These are phyloP conservation scores for Auricularia cornea DNA, from an alignment of 768 basidiomycete genomes.

Conservation along the genomic window DNA sequence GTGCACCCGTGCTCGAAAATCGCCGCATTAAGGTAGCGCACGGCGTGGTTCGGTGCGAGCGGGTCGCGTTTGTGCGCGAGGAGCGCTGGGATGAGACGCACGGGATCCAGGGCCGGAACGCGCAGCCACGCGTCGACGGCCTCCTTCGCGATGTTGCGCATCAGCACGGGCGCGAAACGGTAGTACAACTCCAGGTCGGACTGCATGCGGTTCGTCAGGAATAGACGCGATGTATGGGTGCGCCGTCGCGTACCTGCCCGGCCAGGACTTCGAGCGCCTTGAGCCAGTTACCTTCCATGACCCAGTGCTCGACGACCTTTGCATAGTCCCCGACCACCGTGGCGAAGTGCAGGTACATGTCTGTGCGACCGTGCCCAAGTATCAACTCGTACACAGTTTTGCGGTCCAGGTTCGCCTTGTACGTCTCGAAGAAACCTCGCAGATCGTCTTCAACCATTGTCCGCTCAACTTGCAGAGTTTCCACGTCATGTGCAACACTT, in stretches of 20 bases:
- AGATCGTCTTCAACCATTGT: slow-evolving; percentile 87
- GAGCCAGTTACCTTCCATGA: slow-evolving; percentile 85
- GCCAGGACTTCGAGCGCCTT: slow-evolving; percentile 88
- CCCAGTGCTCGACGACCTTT: slow-evolving; percentile 85
- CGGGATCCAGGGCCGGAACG: slow-evolving; percentile 68
- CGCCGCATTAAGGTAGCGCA: slow-evolving; percentile 80
- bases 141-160: slow-evolving; percentile 79
- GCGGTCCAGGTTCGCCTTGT: slow-evolving; percentile 84
- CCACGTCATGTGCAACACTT: slow-evolving; percentile 68
- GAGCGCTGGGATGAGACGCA: slow-evolving; percentile 82
- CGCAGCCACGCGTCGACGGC: slow-evolving; percentile 91
- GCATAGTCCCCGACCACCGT: slow-evolving; percentile 70
- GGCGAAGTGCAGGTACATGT: slow-evolving; percentile 88
- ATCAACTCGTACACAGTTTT: slow-evolving; percentile 88
- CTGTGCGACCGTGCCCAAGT: slow-evolving; percentile 84
- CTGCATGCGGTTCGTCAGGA: slow-evolving; percentile 31
- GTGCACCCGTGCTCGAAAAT: slow-evolving; percentile 75
- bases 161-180: slow-evolving; percentile 80
- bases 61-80: slow-evolving; percentile 74
- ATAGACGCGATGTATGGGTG: background rate
- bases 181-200: slow-evolving; percentile 86
- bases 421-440: slow-evolving; percentile 85
- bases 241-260: slow-evolving; percentile 54
- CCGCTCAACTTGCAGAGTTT: slow-evolving; percentile 75
- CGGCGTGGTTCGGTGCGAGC: slow-evolving; percentile 72